Evolutionary conservation across 116 monocot species (phyloP).

Genomic region (Dioscorea cayenensis): DNA sequence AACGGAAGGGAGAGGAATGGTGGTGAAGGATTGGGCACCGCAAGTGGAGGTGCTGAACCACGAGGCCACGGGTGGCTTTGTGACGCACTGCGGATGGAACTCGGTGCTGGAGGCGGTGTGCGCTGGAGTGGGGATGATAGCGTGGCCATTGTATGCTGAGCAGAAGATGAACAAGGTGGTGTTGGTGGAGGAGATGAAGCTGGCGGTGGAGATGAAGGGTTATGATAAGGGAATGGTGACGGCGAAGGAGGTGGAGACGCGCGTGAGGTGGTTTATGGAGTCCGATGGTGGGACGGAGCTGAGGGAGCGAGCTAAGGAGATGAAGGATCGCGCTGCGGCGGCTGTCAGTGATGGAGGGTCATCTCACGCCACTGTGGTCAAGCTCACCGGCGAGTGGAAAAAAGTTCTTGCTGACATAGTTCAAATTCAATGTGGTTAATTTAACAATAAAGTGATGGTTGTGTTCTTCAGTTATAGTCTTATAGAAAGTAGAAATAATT

Average conservation of each 20-base stretch:
- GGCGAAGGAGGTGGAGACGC: slow-evolving; percentile 17
- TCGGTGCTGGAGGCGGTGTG: slow-evolving; percentile 15
- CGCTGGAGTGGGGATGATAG: slow-evolving; percentile 25
- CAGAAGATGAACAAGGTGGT: slow-evolving; percentile 20
- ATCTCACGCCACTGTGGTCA: neutral
- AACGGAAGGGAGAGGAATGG: slow-evolving; percentile 5
- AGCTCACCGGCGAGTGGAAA: neutral
- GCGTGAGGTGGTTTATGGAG: slow-evolving; percentile 5
- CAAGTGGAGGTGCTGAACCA: slow-evolving; percentile 15
- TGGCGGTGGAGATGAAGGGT: slow-evolving; percentile 12
- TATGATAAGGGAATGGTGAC: neutral
- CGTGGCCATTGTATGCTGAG: slow-evolving; percentile 37
- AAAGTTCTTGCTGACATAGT: no score
- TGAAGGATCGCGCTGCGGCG: slow-evolving; percentile 1
- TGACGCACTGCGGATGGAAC: slow-evolving; percentile 71
- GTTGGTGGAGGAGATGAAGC: slow-evolving; percentile 16
- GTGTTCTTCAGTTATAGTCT: no score
- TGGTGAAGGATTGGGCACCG: slow-evolving; percentile 16
- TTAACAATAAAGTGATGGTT: no score
- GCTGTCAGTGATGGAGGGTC: neutral
- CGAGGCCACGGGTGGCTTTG: slow-evolving; percentile 17
- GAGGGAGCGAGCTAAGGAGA: neutral
- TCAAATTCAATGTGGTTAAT: no score
- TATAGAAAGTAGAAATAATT: no score
- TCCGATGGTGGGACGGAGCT: slow-evolving; percentile 8